Conservation (phyloP, 2,329 filamentous ascomycete species). For the Periconia macrospinosa region DNA sequence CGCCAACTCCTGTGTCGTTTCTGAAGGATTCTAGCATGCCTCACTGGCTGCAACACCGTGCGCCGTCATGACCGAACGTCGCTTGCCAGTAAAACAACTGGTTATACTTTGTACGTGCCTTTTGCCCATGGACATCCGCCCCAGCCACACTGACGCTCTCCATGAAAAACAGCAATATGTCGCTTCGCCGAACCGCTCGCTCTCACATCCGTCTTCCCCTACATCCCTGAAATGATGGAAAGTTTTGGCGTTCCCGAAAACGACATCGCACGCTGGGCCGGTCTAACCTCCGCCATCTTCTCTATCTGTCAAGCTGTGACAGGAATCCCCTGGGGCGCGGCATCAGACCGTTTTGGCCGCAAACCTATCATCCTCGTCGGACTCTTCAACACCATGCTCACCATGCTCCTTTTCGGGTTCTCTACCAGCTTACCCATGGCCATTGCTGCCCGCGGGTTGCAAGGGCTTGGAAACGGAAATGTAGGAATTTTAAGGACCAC, state of each 20-base stretch:
- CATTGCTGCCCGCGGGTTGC: constrained; percentile 73
- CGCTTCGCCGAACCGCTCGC: constrained; percentile 91
- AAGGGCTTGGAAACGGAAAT: constrained; percentile 86
- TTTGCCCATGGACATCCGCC: background rate
- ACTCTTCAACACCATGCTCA: constrained; percentile 74
- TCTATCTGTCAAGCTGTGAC: constrained; percentile 75
- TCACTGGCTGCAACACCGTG: constrained; percentile 2
- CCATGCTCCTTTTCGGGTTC: constrained; percentile 81
- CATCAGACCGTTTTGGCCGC: constrained; percentile 80
- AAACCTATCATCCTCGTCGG: constrained; percentile 84
- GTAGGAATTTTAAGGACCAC: constrained; percentile 82
- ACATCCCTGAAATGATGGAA: constrained; percentile 67
- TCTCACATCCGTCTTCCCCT: constrained; percentile 90
- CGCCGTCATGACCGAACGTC: constrained; percentile 39
- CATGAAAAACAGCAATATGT: constrained; percentile 71
- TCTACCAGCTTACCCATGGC: constrained; percentile 79
- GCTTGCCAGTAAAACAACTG: constrained; percentile 44
- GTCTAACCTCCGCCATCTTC: constrained; percentile 84
- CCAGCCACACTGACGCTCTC: background rate
- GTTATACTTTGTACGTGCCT: constrained; percentile 39
- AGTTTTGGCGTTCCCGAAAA: constrained; percentile 43
- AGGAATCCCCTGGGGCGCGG: constrained; percentile 83
- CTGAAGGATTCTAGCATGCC: background rate
- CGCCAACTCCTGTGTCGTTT: too few species aligned
- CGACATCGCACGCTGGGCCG: constrained; percentile 67